Percentiles rank a stretch among this genome's conserved stretches.
Conservation (phyloP, 495 filamentous ascomycete genomes). For the Tetracladium marchalianum region DNA sequence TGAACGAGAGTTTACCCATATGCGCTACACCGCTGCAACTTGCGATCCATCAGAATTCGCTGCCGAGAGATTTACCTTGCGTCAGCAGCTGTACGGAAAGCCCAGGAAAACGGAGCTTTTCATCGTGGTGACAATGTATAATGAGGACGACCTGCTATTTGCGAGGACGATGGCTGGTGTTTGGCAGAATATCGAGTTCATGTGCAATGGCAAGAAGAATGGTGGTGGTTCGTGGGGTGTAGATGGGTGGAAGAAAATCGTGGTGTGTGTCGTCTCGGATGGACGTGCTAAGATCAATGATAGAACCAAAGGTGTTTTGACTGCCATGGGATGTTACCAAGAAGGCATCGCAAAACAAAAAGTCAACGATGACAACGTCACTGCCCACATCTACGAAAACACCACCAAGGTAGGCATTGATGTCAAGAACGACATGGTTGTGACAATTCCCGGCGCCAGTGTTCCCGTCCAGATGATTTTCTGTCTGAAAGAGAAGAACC, state of each 20-base stretch:
- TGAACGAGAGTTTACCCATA: slow-evolving; percentile 65
- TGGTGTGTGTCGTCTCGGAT: slow-evolving; percentile 30
- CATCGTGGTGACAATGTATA: slow-evolving; percentile 33
- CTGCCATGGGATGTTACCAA: slow-evolving; percentile 30
- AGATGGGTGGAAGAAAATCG: slow-evolving; percentile 34
- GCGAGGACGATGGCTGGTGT: slow-evolving; percentile 29
- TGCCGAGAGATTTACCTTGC: slow-evolving; percentile 56
- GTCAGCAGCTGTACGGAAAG: slow-evolving; percentile 65
- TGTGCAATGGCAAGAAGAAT: slow-evolving; percentile 23
- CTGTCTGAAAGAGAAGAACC: slow-evolving; percentile 32
- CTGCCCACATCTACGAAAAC: slow-evolving; percentile 30
- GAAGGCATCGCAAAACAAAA: slow-evolving; percentile 28
- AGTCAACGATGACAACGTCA: slow-evolving; percentile 28
- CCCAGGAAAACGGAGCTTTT: slow-evolving; percentile 32
- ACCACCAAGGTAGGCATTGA: slow-evolving; percentile 29
- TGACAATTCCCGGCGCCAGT: slow-evolving; percentile 9
- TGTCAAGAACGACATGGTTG: slow-evolving; percentile 21
- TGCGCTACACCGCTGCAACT: slow-evolving; percentile 69
- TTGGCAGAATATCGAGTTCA: slow-evolving; percentile 31
- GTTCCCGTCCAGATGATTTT: slow-evolving; percentile 30
- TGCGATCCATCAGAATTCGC: slow-evolving; percentile 79
- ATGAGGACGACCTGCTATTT: slow-evolving; percentile 29
- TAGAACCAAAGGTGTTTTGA: slow-evolving; percentile 27
- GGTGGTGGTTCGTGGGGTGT: slow-evolving; percentile 29
- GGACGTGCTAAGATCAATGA: slow-evolving; percentile 28